Conservation (phyloP, 345 rosid species). For the Viola odorata region DNA sequence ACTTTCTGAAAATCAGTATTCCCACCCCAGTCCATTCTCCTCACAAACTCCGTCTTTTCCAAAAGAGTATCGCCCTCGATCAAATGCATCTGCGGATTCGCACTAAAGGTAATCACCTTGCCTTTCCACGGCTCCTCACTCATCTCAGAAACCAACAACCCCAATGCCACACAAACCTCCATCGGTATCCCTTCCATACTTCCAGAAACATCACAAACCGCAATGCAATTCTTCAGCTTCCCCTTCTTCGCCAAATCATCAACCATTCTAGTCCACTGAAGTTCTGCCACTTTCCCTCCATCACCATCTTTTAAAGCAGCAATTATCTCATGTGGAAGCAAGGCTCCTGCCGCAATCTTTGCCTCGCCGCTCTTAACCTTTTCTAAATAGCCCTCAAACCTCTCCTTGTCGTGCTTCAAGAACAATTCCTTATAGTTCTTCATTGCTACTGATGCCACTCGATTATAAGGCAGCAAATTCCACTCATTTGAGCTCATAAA, state of each 20-base stretch:
- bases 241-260: slow-evolving; percentile 9
- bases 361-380: slow-evolving; percentile 9
- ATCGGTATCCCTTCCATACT: slow-evolving; percentile 10
- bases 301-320: not conserved
- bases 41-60: slow-evolving; percentile 13
- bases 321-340: slow-evolving; percentile 13
- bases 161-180: slow-evolving; percentile 13
- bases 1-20: slow-evolving; percentile 15
- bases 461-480: slow-evolving; percentile 2
- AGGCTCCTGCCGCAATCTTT: slow-evolving; percentile 15
- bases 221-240: slow-evolving; percentile 12
- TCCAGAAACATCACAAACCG: slow-evolving; percentile 16
- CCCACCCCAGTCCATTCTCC: slow-evolving; percentile 8
- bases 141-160: slow-evolving; percentile 8
- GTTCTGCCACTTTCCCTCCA: slow-evolving; percentile 14
- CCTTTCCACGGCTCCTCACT: not conserved
- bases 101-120: slow-evolving; percentile 4
- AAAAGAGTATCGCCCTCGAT: slow-evolving; percentile 1
- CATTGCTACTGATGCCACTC: slow-evolving; percentile 18
- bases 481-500: slow-evolving; percentile 8
- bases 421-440: slow-evolving; percentile 2
- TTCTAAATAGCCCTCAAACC: slow-evolving; percentile 11
- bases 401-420: slow-evolving; percentile 11
- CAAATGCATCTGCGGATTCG: slow-evolving; percentile 8
- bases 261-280: slow-evolving; percentile 16